A percentile compares a stretch with the other conserved stretches of the same genome.
These are phyloP conservation scores for Puccinia sorghi DNA, from an alignment of 1,284 basidiomycete genomes.

Conservation along the genomic window DNA sequence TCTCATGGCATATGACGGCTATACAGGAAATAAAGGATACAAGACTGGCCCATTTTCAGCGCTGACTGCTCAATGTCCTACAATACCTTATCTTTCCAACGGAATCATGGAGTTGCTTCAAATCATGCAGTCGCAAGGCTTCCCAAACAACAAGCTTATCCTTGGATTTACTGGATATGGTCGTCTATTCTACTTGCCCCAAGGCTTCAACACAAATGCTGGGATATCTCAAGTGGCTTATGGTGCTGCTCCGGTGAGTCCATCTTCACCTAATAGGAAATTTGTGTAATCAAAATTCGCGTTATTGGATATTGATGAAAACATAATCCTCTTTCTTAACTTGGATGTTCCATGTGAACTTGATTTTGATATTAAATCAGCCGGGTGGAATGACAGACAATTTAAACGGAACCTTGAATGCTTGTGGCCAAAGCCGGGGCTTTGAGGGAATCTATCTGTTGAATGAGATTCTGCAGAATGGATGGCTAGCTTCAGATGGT, in stretches of 20 bases:
- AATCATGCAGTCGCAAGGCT: background rate
- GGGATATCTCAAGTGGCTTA: background rate
- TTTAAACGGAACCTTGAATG: background rate
- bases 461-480: background rate
- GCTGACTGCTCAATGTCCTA: background rate
- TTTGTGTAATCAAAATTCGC: background rate
- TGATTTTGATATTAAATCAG: background rate
- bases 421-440: background rate
- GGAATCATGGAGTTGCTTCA: conserved; percentile 4
- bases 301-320: no score
- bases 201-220: background rate
- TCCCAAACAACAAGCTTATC: background rate
- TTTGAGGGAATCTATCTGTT: background rate
- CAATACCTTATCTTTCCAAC: conserved; percentile 17
- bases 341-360: background rate
- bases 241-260: conserved; percentile 3
- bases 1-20: conserved; percentile 10
- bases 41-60: conserved; percentile 7
- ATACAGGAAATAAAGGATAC: background rate
- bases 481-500: background rate
- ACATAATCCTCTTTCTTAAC: background rate
- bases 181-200: background rate
- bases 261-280: background rate
- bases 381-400: background rate
- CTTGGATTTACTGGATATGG: conserved; percentile 15